Evolutionary conservation across 1,284 basidiomycete genomes (phyloP).

Genomic region (Blastosporella zonata): DNA sequence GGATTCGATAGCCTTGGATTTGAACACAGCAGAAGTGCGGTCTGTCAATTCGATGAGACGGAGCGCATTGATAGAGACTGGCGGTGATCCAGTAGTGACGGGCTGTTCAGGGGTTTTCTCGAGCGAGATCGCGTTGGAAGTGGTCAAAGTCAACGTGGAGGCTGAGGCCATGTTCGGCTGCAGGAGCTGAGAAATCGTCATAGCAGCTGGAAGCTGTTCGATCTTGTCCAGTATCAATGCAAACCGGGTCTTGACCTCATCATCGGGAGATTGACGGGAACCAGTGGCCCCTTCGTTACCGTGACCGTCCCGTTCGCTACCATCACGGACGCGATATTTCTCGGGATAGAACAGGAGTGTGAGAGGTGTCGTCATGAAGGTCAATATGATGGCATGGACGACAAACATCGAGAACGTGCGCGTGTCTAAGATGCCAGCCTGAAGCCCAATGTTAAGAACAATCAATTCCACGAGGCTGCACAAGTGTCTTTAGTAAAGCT

Average conservation of each 20-base stretch:
- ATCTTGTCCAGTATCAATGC: constrained; percentile 83
- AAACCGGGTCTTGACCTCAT: constrained; percentile 55
- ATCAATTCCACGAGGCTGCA: constrained; percentile 81
- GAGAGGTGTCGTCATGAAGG: constrained; percentile 84
- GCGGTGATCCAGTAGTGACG: constrained; percentile 4
- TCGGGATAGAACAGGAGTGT: constrained; percentile 75
- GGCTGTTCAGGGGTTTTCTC: constrained; percentile 16
- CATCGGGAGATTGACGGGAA: constrained; percentile 25
- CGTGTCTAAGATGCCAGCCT: constrained; percentile 75
- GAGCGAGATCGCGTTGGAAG: not conserved
- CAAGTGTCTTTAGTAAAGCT: not conserved
- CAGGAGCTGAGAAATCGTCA: constrained; percentile 63
- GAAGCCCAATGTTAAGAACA: constrained; percentile 88
- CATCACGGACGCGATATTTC: constrained; percentile 38
- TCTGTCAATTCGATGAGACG: constrained; percentile 88
- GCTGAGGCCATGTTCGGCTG: constrained; percentile 30
- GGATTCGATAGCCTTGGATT: constrained; percentile 70
- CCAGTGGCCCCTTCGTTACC: constrained; percentile 20
- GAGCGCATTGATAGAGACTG: constrained; percentile 64
- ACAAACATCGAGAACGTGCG: constrained; percentile 87
- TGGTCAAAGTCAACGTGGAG: constrained; percentile 7
- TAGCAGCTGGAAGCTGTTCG: constrained; percentile 76
- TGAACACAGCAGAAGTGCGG: constrained; percentile 84
- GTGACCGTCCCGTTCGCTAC: constrained; percentile 15
- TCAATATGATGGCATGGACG: constrained; percentile 80